A percentile compares a stretch with the other conserved stretches of the same genome.
These are phyloP conservation scores for Kondoa malvinella DNA, from an alignment of 768 basidiomycete genomes.

Conservation along the genomic window DNA sequence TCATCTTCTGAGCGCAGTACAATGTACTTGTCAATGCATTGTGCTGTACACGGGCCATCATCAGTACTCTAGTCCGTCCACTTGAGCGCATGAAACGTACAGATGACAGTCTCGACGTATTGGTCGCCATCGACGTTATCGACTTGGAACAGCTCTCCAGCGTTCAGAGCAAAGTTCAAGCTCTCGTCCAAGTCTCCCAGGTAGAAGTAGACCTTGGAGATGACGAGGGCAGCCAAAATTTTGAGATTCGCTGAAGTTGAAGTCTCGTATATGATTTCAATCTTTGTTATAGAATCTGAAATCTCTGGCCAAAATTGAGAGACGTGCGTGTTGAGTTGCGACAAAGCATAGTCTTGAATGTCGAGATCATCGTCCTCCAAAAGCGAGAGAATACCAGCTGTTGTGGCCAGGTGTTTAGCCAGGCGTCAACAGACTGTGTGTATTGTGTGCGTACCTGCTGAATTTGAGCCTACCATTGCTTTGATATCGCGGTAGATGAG, in stretches of 20 bases:
- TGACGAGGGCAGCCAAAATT: slow-evolving; percentile 69
- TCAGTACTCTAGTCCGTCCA: neutral
- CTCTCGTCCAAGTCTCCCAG: slow-evolving; percentile 90
- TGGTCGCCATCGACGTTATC: slow-evolving; percentile 41
- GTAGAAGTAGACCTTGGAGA: slow-evolving; percentile 98
- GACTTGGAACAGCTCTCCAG: slow-evolving; percentile 45
- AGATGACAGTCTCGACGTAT: slow-evolving; percentile 85
- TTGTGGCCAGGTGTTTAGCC: neutral
- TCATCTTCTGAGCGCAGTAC: neutral
- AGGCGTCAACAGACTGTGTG: neutral
- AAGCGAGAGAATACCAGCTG: slow-evolving; percentile 52
- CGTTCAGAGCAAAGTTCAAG: slow-evolving; percentile 80
- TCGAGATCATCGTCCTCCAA: slow-evolving; percentile 68
- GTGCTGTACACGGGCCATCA: neutral
- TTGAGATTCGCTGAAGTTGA: slow-evolving; percentile 56
- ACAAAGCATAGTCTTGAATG: slow-evolving; percentile 82
- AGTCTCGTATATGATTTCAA: slow-evolving; percentile 78
- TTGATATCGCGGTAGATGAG: too few relatives aligned
- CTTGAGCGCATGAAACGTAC: slow-evolving; percentile 40
- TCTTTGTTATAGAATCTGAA: slow-evolving; percentile 46
- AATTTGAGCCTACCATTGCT: neutral
- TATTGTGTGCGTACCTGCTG: neutral
- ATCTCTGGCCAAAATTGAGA: slow-evolving; percentile 98
- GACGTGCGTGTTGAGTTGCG: slow-evolving; percentile 53
- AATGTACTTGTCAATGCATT: slow-evolving; percentile 8